Conservation (phyloP, 192 early-diverging fungal genomes). For the Thoreauomyces humboldtii region DNA sequence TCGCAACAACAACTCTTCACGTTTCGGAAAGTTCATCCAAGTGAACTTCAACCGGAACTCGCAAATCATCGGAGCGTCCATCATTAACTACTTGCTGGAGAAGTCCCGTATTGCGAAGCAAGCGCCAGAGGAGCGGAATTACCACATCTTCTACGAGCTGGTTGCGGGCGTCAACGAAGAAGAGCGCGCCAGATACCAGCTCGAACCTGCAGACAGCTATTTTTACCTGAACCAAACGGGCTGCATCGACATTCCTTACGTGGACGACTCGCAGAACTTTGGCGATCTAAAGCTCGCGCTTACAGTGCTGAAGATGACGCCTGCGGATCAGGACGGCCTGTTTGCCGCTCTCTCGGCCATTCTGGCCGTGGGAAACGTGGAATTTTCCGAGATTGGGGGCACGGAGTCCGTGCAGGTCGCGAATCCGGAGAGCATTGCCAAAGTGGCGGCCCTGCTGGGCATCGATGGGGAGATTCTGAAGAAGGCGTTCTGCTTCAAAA, state of each 20-base stretch:
- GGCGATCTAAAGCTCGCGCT: conserved; percentile 76
- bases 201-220: conserved; percentile 30
- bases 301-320: conserved; percentile 57
- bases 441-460: conserved; percentile 78
- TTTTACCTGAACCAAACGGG: conserved; percentile 52
- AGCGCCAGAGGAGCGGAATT: conserved; percentile 52
- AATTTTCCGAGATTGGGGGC: conserved; percentile 56
- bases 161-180: conserved; percentile 43
- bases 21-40: conserved; percentile 63
- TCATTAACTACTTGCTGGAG: conserved; percentile 57
- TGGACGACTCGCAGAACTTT: conserved; percentile 57
- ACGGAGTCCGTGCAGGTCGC: conserved; percentile 71
- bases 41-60: conserved; percentile 44
- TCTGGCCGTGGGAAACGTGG: conserved; percentile 46
- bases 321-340: conserved; percentile 60
- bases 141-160: conserved; percentile 59
- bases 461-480: conserved; percentile 70
- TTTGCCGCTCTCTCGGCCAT: conserved; percentile 39
- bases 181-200: conserved; percentile 38
- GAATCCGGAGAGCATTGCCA: conserved; percentile 69
- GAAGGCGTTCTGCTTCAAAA: conserved; percentile 78
- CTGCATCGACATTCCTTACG: conserved; percentile 47
- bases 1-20: conserved; percentile 58
- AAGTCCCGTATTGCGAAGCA: conserved; percentile 54
- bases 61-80: conserved; percentile 52